Percentiles rank a stretch among this genome's conserved stretches.
Evolutionary conservation across 495 filamentous ascomycete genomes (phyloP).

Genomic region (Penicillium subrubescens): DNA sequence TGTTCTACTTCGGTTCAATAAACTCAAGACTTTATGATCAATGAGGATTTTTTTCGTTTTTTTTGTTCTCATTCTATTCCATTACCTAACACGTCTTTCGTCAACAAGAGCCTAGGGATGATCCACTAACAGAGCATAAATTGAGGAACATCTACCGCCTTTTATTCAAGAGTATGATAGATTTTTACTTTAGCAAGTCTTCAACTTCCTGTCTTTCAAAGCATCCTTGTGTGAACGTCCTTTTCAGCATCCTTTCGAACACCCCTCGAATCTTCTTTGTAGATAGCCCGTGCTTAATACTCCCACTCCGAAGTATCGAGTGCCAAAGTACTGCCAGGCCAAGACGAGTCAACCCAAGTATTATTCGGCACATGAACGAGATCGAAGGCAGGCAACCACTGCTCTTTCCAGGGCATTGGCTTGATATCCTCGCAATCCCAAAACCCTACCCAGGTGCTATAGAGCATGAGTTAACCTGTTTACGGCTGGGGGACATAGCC

Average conservation of each 20-base stretch:
- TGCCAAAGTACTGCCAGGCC: not conserved
- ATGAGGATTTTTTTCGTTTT: not conserved
- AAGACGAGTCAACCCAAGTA: not conserved
- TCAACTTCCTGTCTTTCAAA: too few species aligned
- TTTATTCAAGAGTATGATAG: too few species aligned
- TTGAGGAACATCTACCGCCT: too few species aligned
- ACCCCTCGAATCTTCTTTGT: too few species aligned
- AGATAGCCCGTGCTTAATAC: not conserved
- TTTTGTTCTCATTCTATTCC: too few species aligned
- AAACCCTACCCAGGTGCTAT: not conserved
- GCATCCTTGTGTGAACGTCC: too few species aligned
- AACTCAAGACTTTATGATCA: not conserved
- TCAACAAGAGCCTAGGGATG: too few species aligned
- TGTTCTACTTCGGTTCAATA: not conserved
- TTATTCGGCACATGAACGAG: not conserved
- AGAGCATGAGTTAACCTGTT: too few species aligned
- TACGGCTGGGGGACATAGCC: not conserved
- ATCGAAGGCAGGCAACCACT: not conserved
- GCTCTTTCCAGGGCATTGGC: slow-evolving; percentile 1
- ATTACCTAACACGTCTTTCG: too few species aligned
- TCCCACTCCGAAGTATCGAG: not conserved
- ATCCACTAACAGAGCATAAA: too few species aligned
- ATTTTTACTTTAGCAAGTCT: too few species aligned
- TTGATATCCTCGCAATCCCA: not conserved
- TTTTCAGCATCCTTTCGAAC: too few species aligned